Conservation (phyloP, 2,329 filamentous ascomycete species). For the Fusarium hostae region DNA sequence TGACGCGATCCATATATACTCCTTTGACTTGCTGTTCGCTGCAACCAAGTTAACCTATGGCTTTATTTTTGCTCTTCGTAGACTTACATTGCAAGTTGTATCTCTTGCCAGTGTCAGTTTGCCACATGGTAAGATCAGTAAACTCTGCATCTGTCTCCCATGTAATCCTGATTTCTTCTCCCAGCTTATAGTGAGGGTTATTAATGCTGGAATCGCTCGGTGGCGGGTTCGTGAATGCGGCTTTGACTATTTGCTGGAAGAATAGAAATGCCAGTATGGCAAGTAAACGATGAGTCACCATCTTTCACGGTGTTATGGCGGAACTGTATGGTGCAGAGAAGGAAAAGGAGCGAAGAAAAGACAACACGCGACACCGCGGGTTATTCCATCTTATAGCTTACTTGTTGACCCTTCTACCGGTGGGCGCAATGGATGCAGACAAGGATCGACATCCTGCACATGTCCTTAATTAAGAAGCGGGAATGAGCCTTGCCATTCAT, state of each 20-base stretch:
- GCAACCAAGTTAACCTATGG: rapidly evolving
- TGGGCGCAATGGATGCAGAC: background rate
- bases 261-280: background rate
- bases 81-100: background rate
- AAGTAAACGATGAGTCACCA: background rate
- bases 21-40: slow-evolving; percentile 14
- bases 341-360: too few species aligned
- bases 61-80: rapidly evolving
- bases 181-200: background rate
- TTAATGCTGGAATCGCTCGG: background rate
- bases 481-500: background rate
- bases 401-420: background rate
- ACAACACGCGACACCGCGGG: background rate
- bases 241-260: background rate
- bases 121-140: background rate
- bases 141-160: background rate
- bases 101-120: background rate
- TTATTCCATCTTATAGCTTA: background rate
- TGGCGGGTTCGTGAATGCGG: background rate
- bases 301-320: background rate
- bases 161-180: background rate
- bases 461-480: background rate
- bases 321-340: too few species aligned
- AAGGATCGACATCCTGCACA: background rate
- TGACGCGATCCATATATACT: slow-evolving; percentile 4